These are phyloP conservation scores for Pestalotiopsis fici DNA, from an alignment of 2,329 filamentous ascomycete species.

Conservation along the genomic window DNA sequence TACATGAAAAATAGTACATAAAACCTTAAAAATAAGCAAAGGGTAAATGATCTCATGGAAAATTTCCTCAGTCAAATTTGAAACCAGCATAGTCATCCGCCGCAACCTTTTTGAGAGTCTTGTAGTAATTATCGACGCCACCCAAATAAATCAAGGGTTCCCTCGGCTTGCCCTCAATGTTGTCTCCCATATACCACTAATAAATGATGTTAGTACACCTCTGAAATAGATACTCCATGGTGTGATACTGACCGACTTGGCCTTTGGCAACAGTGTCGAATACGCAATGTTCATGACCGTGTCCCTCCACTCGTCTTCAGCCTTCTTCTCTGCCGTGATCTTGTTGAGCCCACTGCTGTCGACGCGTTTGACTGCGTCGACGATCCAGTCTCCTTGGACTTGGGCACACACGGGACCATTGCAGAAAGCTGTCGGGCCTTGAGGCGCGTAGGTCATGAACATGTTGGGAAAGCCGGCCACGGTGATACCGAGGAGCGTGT, in stretches of 20 bases:
- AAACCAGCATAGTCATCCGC: background rate
- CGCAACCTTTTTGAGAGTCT: background rate
- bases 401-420: constrained; percentile 41
- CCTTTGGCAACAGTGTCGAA: constrained; percentile 27
- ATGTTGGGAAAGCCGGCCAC: constrained; percentile 44
- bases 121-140: constrained; percentile 17
- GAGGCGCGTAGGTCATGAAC: constrained; percentile 42
- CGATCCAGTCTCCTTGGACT: constrained; percentile 39
- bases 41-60: too few relatives aligned
- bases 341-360: constrained; percentile 24
- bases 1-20: too few relatives aligned
- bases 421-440: constrained; percentile 35
- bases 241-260: constrained; percentile 26
- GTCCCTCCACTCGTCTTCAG: constrained; percentile 31
- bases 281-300: constrained; percentile 26
- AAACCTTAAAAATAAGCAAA: too few relatives aligned
- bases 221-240: background rate
- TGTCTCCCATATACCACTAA: constrained; percentile 37
- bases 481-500: constrained; percentile 40
- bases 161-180: constrained; percentile 38
- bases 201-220: background rate
- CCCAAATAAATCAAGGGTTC: constrained; percentile 35
- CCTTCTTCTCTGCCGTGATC: constrained; percentile 28
- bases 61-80: background rate
- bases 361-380: constrained; percentile 29